Percentiles rank a stretch among this genome's conserved stretches.
phyloP scores from a whole-genome alignment of 192 early-diverging fungal species.

The Coemansia sp. region DNA sequence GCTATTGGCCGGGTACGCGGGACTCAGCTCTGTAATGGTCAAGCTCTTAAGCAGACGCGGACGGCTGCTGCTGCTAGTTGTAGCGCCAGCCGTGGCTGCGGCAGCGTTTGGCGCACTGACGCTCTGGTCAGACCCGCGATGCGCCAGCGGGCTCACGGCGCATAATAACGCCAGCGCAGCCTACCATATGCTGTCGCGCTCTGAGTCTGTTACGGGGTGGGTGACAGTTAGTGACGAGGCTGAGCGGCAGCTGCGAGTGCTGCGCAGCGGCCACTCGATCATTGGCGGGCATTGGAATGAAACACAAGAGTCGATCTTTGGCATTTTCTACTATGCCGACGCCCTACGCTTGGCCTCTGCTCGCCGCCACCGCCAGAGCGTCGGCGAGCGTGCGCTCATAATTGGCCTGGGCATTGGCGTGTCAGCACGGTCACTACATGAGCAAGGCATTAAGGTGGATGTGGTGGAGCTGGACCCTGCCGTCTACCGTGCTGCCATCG shows the following conservation, averaged over 20 bases:
- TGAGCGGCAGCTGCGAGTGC: constrained; percentile 59
- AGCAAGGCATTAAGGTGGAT: constrained; percentile 62
- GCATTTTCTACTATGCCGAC: constrained; percentile 78
- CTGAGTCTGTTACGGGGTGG: constrained; percentile 83
- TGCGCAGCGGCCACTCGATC: constrained; percentile 86
- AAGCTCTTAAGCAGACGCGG: constrained; percentile 17
- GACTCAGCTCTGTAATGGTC: constrained; percentile 25
- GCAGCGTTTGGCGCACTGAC: constrained; percentile 16
- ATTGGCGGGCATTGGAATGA: constrained; percentile 76
- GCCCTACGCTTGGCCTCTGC: constrained; percentile 59
- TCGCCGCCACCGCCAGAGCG: constrained; percentile 6
- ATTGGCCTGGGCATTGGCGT: constrained; percentile 83
- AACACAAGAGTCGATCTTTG: constrained; percentile 72
- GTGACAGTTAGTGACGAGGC: constrained; percentile 61
- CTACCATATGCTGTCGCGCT: constrained; percentile 60
- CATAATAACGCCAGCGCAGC: constrained; percentile 19
- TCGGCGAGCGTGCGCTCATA: constrained; percentile 51
- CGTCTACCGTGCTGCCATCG: constrained; percentile 64
- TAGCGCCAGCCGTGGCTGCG: not conserved
- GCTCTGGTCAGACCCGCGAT: constrained; percentile 52
- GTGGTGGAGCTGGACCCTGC: constrained; percentile 83
- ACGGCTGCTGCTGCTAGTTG: constrained; percentile 1
- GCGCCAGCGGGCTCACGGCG: constrained; percentile 49
- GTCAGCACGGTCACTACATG: constrained; percentile 63
- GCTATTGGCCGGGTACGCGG: constrained; percentile 16